Conservation (phyloP, 441 rosid species). For the Erodium texanum region DNA sequence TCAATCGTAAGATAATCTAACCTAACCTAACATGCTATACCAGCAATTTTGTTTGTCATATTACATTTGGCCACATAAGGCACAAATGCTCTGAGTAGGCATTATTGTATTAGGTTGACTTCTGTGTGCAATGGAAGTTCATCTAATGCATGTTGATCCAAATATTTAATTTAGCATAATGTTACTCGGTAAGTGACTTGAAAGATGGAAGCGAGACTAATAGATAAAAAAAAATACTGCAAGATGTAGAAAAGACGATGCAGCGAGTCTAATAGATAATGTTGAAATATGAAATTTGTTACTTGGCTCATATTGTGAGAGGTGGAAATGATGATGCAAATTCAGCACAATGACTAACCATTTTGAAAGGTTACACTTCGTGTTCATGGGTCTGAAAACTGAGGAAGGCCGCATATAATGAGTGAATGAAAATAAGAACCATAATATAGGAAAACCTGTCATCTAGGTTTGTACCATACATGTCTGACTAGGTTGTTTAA, state of each 20-base stretch:
- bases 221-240: background rate
- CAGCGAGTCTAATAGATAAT: too few species aligned
- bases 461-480: background rate
- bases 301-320: too few species aligned
- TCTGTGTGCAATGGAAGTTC: background rate
- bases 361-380: background rate
- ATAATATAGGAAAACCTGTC: background rate
- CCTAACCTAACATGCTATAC: conserved; percentile 3
- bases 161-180: background rate
- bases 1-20: conserved; percentile 74
- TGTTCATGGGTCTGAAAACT: background rate
- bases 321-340: too few species aligned
- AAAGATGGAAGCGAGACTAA: background rate
- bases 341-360: background rate
- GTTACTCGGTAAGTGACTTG: background rate
- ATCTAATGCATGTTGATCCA: background rate
- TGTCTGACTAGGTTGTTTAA: too few species aligned
- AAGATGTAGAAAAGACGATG: background rate
- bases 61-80: background rate
- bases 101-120: background rate
- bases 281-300: too few species aligned
- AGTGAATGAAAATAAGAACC: background rate
- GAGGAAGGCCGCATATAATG: background rate
- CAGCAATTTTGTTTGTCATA: background rate
- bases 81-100: background rate